phyloP scores from a whole-genome alignment of 176 grass and related monocot species.

The Saccharum officinarum region DNA sequence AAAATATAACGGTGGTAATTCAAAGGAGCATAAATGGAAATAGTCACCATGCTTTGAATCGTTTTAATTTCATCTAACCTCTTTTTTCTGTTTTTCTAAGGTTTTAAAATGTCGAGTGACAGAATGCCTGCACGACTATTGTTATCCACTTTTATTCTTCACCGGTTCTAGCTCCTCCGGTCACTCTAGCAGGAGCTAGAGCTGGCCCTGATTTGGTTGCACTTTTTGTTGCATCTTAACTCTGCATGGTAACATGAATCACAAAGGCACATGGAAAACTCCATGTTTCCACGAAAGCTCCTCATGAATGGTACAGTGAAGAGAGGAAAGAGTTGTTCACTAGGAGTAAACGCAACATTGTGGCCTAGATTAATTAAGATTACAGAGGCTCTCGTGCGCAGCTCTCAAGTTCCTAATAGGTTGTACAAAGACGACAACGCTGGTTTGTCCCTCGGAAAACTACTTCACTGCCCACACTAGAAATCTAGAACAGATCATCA shows the following conservation, averaged over 20 bases:
- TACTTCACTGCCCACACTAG: neutral
- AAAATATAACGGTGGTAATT: neutral
- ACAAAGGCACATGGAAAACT: neutral
- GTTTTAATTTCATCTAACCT: neutral
- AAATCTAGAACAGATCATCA: conserved; percentile 78
- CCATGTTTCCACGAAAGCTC: conserved; percentile 1
- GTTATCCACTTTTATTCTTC: neutral
- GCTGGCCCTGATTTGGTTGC: neutral
- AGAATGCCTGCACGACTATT: neutral
- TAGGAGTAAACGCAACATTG: neutral
- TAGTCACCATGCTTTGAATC: neutral
- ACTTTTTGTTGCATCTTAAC: neutral
- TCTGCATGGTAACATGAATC: neutral
- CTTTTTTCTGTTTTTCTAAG: neutral
- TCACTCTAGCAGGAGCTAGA: neutral
- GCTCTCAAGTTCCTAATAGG: conserved; percentile 26
- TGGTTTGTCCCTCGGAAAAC: conserved; percentile 2
- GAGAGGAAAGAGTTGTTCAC: conserved; percentile 1
- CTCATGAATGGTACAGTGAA: neutral
- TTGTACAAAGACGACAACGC: conserved; percentile 7
- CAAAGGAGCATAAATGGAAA: too few relatives aligned
- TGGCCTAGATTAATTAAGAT: neutral
- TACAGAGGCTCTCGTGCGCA: neutral
- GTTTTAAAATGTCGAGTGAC: neutral
- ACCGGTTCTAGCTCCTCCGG: neutral